These are phyloP conservation scores for Grifola frondosa DNA, from an alignment of 1,284 basidiomycete species.

Conservation along the genomic window DNA sequence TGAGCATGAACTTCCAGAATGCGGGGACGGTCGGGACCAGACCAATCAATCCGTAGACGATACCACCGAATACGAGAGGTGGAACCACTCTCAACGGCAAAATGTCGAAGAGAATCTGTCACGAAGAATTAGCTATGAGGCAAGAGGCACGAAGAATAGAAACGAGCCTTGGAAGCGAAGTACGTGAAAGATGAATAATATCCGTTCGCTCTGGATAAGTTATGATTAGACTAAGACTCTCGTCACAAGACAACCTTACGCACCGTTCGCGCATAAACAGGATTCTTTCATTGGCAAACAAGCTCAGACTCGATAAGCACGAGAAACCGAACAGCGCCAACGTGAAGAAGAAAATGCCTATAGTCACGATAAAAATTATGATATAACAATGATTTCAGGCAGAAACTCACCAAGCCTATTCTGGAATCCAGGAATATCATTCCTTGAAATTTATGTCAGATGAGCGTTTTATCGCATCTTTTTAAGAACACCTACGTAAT, in stretches of 20 bases:
- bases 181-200: constrained; percentile 97
- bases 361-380: constrained; percentile 7
- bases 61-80: constrained; percentile 91
- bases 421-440: constrained; percentile 95
- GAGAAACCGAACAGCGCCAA: constrained; percentile 95
- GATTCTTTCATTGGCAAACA: constrained; percentile 93
- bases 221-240: constrained; percentile 1
- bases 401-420: constrained; percentile 66
- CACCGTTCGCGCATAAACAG: constrained; percentile 96
- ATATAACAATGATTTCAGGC: background rate
- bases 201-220: constrained; percentile 70
- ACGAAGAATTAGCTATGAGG: background rate
- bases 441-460: constrained; percentile 40
- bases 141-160: background rate
- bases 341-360: constrained; percentile 95
- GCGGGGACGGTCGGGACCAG: constrained; percentile 85
- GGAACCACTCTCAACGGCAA: constrained; percentile 92
- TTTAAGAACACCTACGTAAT: constrained; percentile 53
- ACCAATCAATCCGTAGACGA: constrained; percentile 92
- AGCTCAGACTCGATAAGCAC: constrained; percentile 85
- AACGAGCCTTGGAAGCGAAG: constrained; percentile 82
- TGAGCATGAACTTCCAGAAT: constrained; percentile 98
- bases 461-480: constrained; percentile 28
- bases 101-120: constrained; percentile 91
- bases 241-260: constrained; percentile 18